A percentile compares a stretch with the other conserved stretches of the same genome.
Conservation (phyloP, 2,329 filamentous ascomycete species). For the Phyllosticta citrichinensis region DNA sequence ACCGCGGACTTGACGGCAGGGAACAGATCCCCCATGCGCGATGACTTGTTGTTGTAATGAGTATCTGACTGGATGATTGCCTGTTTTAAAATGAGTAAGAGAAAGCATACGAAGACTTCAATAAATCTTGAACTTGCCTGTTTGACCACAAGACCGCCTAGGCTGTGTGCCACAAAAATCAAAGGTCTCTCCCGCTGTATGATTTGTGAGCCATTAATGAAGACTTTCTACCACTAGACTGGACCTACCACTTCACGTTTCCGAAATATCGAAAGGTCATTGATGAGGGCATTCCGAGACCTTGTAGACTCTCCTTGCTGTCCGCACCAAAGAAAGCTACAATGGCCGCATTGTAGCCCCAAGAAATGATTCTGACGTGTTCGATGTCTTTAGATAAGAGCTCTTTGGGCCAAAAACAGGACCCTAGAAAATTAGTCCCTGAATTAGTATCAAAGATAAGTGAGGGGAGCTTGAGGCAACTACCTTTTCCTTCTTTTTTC, state of each 20-base stretch:
- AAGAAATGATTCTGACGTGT: not conserved
- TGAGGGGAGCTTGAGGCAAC: no score
- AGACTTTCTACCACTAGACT: no score
- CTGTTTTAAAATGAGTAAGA: no score
- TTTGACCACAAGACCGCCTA: not conserved
- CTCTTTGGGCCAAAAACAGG: not conserved
- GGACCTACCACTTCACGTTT: not conserved
- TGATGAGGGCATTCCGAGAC: not conserved
- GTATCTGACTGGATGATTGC: no score
- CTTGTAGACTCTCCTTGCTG: not conserved
- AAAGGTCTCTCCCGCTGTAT: not conserved
- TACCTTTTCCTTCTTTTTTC: not conserved
- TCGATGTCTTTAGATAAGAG: not conserved
- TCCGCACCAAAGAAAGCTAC: not conserved
- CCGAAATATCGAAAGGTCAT: not conserved
- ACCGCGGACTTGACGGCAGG: no score
- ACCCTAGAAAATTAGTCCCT: no score
- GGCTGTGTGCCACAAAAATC: not conserved
- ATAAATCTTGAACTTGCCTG: no score
- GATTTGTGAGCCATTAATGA: not conserved
- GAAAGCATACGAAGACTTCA: no score
- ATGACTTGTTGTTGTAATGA: no score
- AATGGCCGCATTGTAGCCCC: not conserved
- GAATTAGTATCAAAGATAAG: no score
- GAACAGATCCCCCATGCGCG: no score